Conservation (phyloP, 1,284 basidiomycete genomes). For the Tilletia indica region DNA sequence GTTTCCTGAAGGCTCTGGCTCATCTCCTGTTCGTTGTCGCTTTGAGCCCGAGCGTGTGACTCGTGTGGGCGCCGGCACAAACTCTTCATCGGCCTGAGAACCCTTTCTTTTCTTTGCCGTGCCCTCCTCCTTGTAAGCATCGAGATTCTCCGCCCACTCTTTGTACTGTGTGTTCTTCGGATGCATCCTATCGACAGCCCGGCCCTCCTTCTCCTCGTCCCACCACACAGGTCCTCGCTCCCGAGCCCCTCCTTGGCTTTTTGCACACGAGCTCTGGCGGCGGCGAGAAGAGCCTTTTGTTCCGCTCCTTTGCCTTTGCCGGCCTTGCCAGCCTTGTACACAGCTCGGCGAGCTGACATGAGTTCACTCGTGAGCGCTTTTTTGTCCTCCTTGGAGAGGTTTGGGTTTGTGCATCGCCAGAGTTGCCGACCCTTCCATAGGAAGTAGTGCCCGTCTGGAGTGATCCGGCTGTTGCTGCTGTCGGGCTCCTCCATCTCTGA, state of each 20-base stretch:
- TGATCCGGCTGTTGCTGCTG: not conserved
- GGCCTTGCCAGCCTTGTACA: not conserved
- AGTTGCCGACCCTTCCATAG: slow-evolving; percentile 14
- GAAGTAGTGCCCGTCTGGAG: slow-evolving; percentile 15
- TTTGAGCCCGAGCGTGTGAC: not conserved
- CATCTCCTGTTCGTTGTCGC: too few species aligned
- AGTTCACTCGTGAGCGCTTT: not conserved
- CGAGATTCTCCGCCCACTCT: not conserved
- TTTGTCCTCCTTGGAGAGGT: not conserved
- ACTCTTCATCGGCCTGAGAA: not conserved
- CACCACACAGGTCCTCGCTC: slow-evolving; percentile 10
- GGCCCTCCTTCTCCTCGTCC: slow-evolving; percentile 1
- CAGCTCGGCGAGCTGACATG: slow-evolving; percentile 9
- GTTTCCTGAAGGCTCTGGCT: too few species aligned
- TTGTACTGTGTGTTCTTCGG: slow-evolving; percentile 13
- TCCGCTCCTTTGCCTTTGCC: not conserved
- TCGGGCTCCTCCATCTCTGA: too few species aligned
- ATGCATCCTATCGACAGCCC: not conserved
- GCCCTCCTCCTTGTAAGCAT: not conserved
- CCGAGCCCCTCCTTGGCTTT: slow-evolving; percentile 4
- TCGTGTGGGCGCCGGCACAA: not conserved
- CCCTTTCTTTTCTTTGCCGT: not conserved
- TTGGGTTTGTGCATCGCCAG: slow-evolving; percentile 10
- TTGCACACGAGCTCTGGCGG: not conserved
- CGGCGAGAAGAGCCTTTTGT: not conserved